A percentile compares a stretch with the other conserved stretches of the same genome.
These are phyloP conservation scores for Fusarium xyrophilum DNA, from an alignment of 2,329 filamentous ascomycete species.

Conservation along the genomic window DNA sequence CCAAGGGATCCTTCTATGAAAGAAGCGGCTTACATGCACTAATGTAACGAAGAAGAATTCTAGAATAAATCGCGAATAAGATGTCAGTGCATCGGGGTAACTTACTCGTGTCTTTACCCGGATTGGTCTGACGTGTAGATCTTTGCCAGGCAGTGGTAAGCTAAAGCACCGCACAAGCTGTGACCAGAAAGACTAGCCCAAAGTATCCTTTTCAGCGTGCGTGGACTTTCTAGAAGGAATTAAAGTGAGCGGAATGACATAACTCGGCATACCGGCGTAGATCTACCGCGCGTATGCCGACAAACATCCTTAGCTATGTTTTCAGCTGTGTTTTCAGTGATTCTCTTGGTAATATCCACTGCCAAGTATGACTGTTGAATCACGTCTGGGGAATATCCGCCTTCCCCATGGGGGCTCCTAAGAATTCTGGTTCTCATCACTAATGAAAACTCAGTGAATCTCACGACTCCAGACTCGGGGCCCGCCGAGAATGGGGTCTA, in stretches of 20 bases:
- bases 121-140: constrained; percentile 5
- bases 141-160: constrained; percentile 1
- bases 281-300: neutral
- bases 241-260: neutral
- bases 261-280: neutral
- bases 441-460: constrained; percentile 3
- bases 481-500: neutral
- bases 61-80: constrained; percentile 33
- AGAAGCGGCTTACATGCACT: neutral
- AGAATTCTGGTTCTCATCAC: constrained; percentile 18
- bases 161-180: neutral
- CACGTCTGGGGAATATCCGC: constrained; percentile 14
- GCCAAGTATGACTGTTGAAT: neutral
- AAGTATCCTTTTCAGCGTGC: neutral
- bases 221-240: constrained; percentile 14
- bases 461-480: neutral
- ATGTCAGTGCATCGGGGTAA: neutral
- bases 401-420: constrained; percentile 19
- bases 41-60: constrained; percentile 2
- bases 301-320: fast-evolving
- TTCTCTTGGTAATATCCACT: neutral
- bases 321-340: fast-evolving
- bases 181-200: neutral
- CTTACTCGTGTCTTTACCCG: constrained; percentile 5
- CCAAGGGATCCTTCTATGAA: neutral